Evolutionary conservation across 345 rosid species (phyloP).

Genomic region (Mallotus nudiflorus): DNA sequence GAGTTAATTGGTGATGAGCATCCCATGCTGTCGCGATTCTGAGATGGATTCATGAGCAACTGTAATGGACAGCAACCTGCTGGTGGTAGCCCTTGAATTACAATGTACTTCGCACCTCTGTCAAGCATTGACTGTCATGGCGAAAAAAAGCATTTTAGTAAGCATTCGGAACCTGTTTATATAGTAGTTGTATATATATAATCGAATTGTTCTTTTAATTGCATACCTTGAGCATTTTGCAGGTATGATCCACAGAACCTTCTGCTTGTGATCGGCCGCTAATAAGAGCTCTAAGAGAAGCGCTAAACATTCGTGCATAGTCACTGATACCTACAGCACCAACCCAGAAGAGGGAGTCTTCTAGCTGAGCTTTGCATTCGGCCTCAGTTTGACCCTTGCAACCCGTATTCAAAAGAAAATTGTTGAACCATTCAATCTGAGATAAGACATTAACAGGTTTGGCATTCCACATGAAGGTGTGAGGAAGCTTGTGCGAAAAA

Average conservation of each 20-base stretch:
- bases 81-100: conserved; percentile 52
- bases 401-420: background rate
- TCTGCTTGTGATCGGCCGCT: conserved; percentile 23
- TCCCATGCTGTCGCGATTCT: conserved; percentile 32
- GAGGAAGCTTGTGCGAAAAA: background rate
- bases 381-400: conserved; percentile 16
- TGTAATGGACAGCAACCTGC: conserved; percentile 42
- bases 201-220: background rate
- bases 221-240: conserved; percentile 34
- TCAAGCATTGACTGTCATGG: conserved; percentile 33
- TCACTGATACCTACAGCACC: conserved; percentile 46
- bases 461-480: conserved; percentile 27
- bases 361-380: conserved; percentile 18
- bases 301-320: conserved; percentile 35
- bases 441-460: conserved; percentile 26
- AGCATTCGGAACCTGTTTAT: background rate
- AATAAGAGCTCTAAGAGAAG: conserved; percentile 26
- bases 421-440: conserved; percentile 44
- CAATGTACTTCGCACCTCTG: conserved; percentile 42
- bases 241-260: conserved; percentile 16
- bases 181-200: too few relatives aligned
- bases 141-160: background rate
- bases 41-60: conserved; percentile 6
- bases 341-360: conserved; percentile 38
- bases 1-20: conserved; percentile 31